phyloP scores from a whole-genome alignment of 192 early-diverging fungal species.

The Coemansia sp. region DNA sequence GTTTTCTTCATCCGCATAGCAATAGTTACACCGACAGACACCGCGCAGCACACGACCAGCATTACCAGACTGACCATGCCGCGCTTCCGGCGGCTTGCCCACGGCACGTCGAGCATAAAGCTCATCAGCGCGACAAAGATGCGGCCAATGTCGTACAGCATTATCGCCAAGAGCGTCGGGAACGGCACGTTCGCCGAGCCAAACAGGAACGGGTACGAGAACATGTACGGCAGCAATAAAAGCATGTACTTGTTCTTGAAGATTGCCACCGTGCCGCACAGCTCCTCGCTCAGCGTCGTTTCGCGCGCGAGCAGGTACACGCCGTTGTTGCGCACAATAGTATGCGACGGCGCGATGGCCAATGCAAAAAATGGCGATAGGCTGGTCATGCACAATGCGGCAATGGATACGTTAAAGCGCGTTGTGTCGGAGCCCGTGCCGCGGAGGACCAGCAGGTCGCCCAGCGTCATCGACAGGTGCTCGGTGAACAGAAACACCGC shows the following conservation, averaged over 20 bases:
- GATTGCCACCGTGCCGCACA: conserved; percentile 15
- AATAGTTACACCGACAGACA: conserved; percentile 13
- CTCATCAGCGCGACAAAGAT: conserved; percentile 29
- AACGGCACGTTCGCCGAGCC: conserved; percentile 25
- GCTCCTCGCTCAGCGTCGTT: conserved; percentile 14
- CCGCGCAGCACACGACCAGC: conserved; percentile 5
- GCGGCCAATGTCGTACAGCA: conserved; percentile 35
- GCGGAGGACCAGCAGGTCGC: conserved; percentile 23
- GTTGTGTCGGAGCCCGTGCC: conserved; percentile 7
- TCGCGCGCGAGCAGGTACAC: conserved; percentile 35
- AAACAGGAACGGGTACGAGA: conserved; percentile 32
- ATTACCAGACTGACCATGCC: conserved; percentile 12
- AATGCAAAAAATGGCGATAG: conserved; percentile 22
- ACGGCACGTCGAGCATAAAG: conserved; percentile 34
- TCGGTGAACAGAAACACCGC: conserved; percentile 22
- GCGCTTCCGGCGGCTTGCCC: conserved; percentile 25
- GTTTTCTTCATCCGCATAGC: conserved; percentile 1
- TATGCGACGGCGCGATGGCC: conserved; percentile 29
- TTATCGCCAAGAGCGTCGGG: conserved; percentile 18
- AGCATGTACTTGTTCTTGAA: conserved; percentile 26
- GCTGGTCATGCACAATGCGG: conserved; percentile 15
- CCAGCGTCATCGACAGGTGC: conserved; percentile 33
- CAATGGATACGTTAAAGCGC: conserved; percentile 14
- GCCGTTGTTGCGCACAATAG: conserved; percentile 36
- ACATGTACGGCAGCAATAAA: conserved; percentile 29